A percentile compares a stretch with the other conserved stretches of the same genome.
phyloP scores from a whole-genome alignment of 2,329 filamentous ascomycete genomes.

The Claviceps quebecensis region DNA sequence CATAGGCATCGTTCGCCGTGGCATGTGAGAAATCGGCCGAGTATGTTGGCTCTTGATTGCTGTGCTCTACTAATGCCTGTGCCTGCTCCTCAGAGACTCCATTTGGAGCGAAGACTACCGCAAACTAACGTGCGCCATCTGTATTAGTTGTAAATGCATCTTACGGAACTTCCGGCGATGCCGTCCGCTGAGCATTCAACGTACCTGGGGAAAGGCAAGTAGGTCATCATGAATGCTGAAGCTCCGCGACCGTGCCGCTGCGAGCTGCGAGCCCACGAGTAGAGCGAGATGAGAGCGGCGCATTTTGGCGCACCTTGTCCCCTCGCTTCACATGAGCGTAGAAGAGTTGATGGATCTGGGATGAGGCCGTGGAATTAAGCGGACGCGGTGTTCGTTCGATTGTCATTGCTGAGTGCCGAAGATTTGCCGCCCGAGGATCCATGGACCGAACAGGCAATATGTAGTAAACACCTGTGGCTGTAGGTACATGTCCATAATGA shows the following conservation, averaged over 20 bases:
- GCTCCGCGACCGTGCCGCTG: constrained; percentile 33
- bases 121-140: constrained; percentile 42
- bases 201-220: constrained; percentile 73
- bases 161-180: too few species aligned
- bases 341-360: background rate
- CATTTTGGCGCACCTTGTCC: constrained; percentile 26
- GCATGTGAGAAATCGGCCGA: constrained; percentile 26
- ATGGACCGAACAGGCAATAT: too few species aligned
- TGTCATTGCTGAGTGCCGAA: constrained; percentile 10
- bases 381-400: background rate
- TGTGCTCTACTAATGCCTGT: constrained; percentile 39
- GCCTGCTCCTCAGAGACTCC: constrained; percentile 62
- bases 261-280: constrained; percentile 30
- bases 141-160: constrained; percentile 1
- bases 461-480: too few species aligned
- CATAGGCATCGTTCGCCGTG: constrained; percentile 19
- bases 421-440: background rate
- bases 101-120: constrained; percentile 60
- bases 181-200: constrained; percentile 9
- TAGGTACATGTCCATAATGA: too few species aligned
- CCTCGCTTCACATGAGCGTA: constrained; percentile 16
- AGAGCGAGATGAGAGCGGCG: constrained; percentile 33
- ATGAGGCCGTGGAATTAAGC: background rate
- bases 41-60: constrained; percentile 21
- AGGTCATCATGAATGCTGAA: constrained; percentile 87